phyloP scores from a whole-genome alignment of 495 filamentous ascomycete species.

The Neurospora sp. region DNA sequence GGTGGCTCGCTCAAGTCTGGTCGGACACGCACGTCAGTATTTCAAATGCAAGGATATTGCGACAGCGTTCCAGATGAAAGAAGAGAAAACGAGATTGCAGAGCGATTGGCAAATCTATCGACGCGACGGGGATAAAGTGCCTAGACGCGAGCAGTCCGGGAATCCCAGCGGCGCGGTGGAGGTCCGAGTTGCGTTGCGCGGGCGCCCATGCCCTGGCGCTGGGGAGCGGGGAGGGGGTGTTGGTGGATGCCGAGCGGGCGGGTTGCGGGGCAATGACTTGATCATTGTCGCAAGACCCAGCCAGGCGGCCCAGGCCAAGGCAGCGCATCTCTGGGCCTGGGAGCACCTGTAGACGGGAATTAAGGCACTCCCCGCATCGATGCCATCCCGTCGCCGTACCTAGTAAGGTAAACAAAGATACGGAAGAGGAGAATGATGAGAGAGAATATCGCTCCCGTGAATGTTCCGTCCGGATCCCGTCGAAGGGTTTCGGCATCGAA shows the following conservation, averaged over 20 bases:
- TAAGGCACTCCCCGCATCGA: background rate
- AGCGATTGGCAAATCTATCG: background rate
- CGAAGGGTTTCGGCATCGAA: background rate
- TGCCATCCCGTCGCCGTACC: background rate
- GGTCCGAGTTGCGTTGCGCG: background rate
- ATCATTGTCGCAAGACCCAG: background rate
- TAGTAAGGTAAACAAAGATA: background rate
- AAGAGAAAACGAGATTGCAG: background rate
- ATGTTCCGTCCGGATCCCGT: background rate
- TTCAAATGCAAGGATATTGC: background rate
- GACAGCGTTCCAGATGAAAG: constrained; percentile 5
- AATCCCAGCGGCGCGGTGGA: background rate
- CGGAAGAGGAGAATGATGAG: background rate
- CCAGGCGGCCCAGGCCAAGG: background rate
- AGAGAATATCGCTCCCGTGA: background rate
- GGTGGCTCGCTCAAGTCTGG: constrained; percentile 29
- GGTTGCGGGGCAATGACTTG: background rate
- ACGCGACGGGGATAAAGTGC: background rate
- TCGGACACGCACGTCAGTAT: constrained; percentile 15
- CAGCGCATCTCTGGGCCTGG: background rate
- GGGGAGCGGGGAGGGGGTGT: background rate
- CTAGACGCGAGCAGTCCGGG: background rate
- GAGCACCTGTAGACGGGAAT: background rate
- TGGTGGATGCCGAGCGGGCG: background rate
- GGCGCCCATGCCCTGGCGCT: background rate